phyloP scores from a whole-genome alignment of 495 filamentous ascomycete species.

The Talaromyces stipitatus region DNA sequence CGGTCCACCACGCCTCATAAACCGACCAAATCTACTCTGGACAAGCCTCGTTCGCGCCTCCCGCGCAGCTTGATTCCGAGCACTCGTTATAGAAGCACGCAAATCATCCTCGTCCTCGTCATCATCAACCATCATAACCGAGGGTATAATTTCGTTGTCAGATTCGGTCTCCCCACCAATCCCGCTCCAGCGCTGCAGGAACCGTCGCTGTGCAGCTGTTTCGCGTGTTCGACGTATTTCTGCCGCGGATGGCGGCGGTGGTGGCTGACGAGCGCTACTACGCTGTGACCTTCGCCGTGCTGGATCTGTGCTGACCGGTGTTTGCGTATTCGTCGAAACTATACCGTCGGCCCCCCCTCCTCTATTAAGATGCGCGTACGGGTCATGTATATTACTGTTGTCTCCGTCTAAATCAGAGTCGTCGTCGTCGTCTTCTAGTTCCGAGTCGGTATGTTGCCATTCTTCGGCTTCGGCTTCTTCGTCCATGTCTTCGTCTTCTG shows the following conservation, averaged over 20 bases:
- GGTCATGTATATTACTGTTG: conserved; percentile 19
- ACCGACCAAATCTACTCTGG: conserved; percentile 27
- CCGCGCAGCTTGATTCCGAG: background rate
- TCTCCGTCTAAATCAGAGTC: conserved; percentile 19
- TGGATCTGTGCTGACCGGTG: background rate
- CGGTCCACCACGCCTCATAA: conserved; percentile 29
- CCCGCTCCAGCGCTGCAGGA: conserved; percentile 39
- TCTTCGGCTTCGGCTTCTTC: conserved; percentile 28
- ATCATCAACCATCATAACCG: conserved; percentile 33
- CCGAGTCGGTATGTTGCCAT: conserved; percentile 74
- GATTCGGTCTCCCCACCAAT: conserved; percentile 16
- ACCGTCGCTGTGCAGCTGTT: conserved; percentile 37
- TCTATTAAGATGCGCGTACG: conserved; percentile 21
- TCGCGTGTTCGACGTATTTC: conserved; percentile 17
- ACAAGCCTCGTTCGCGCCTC: background rate
- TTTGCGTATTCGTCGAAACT: background rate
- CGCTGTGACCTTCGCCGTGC: background rate
- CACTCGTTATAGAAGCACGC: conserved; percentile 32
- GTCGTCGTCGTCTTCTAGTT: conserved; percentile 54
- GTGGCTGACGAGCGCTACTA: background rate
- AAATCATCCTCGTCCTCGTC: conserved; percentile 25
- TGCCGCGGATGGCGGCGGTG: conserved; percentile 16
- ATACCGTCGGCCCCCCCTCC: conserved; percentile 7
- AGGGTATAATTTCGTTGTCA: conserved; percentile 26
- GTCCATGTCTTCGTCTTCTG: conserved; percentile 6